These are phyloP conservation scores for Cornus suecica DNA, from an alignment of 148 eudicot species.

Conservation along the genomic window DNA sequence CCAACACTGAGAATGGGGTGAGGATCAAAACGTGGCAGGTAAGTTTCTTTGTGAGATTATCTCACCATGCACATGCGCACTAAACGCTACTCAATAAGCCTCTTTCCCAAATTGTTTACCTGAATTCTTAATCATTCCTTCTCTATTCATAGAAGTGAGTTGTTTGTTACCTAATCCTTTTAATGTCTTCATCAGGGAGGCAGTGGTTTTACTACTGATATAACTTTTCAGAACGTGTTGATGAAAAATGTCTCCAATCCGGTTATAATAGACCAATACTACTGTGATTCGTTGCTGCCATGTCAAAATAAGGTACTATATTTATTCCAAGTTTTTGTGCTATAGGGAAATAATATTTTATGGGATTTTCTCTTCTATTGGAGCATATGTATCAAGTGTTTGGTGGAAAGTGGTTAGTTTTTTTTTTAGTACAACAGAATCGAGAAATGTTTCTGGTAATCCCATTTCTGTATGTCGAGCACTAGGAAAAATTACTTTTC, in stretches of 20 bases:
- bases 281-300: conserved; percentile 58
- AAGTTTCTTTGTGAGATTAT: not conserved
- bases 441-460: not conserved
- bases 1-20: conserved; percentile 78
- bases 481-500: not conserved
- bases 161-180: not conserved
- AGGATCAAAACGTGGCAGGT: conserved; percentile 99
- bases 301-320: conserved; percentile 73
- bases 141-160: not conserved
- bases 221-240: conserved; percentile 55
- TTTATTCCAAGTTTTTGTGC: not conserved
- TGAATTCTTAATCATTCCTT: not conserved
- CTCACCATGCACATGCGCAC: not conserved
- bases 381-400: not conserved
- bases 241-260: conserved; percentile 92
- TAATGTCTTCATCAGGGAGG: conserved; percentile 62
- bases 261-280: conserved; percentile 82
- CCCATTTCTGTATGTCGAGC: not conserved
- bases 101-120: not conserved
- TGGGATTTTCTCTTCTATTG: not conserved
- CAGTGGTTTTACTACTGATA: conserved; percentile 59
- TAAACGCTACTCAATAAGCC: not conserved
- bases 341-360: not conserved
- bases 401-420: not conserved
- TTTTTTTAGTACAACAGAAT: not conserved